phyloP scores from a whole-genome alignment of 495 filamentous ascomycete genomes.

The Acidomyces sp. region DNA sequence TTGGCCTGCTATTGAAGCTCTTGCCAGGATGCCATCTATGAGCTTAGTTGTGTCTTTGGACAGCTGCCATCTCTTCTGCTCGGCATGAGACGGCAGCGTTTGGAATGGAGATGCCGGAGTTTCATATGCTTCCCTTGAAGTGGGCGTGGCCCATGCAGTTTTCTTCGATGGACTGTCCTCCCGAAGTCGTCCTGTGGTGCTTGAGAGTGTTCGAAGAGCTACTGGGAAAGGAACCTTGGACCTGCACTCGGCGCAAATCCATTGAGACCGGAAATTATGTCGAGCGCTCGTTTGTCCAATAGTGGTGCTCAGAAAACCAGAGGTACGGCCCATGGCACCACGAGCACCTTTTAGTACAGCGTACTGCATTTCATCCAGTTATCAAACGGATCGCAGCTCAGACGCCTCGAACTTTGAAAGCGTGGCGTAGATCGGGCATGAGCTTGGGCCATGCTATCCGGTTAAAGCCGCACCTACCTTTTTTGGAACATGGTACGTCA shows the following conservation, averaged over 20 bases:
- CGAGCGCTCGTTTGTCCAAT: too few relatives aligned
- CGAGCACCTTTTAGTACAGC: too few relatives aligned
- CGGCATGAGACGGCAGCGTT: slow-evolving; percentile 60
- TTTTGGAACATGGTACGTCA: too few relatives aligned
- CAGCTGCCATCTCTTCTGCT: slow-evolving; percentile 55
- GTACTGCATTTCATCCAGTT: too few relatives aligned
- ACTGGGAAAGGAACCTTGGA: neutral
- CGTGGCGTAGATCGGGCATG: too few relatives aligned
- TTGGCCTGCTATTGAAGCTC: slow-evolving; percentile 71
- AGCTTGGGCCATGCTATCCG: too few relatives aligned
- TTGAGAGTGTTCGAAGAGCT: neutral
- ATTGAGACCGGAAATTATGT: slow-evolving; percentile 1
- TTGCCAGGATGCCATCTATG: slow-evolving; percentile 82
- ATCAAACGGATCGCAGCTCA: too few relatives aligned
- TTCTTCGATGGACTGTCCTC: neutral
- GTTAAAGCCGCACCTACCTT: too few relatives aligned
- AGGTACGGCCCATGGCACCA: too few relatives aligned
- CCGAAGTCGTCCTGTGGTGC: neutral
- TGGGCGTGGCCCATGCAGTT: neutral
- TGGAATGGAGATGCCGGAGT: neutral
- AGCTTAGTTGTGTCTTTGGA: slow-evolving; percentile 60
- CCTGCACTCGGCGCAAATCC: slow-evolving; percentile 6
- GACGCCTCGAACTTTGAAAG: too few relatives aligned
- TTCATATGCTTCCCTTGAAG: neutral
- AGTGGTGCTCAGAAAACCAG: too few relatives aligned